Base-by-base conservation (phyloP, 805 yeast genomes). In the Lipomyces spencermartinsiae region DNA sequence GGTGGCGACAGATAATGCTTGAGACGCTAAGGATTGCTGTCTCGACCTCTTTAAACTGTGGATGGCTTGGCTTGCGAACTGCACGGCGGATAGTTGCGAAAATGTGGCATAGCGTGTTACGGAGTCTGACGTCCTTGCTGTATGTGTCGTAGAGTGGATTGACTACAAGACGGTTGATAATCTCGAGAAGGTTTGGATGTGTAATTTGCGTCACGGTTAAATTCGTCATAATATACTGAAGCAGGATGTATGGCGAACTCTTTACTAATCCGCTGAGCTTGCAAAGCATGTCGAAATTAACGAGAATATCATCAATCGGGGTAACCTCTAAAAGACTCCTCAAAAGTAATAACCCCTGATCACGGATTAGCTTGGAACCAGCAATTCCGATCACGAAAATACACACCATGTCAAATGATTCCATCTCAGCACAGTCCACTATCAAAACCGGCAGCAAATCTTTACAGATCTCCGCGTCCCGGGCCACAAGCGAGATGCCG, bases 401-500 rank as follows among this genome's bases (percentile, higher is more conserved):
- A 37, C 66, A 34, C 61, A 66, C 70, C 35, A 60, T 56, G 29
- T 68, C 68, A 16, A 43, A 62, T 8, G 71, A 68, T n/a, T 59
- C 64, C 33, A 34, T 19, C 33, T 68, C 66, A 4, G 54, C 65
- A 37, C 69, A 65, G 22, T 53, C 63, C 16, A 56, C 56, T 25
- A 69, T 59, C 59, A 69, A n/a, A 10, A 59, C 64, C 4, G 70
- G 70, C 53, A 69, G 31, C 35, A 69, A 22, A 10, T 61, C 62
- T 1, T 10, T 10, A 25, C 59, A 60, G 14, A 66, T 4, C 9
- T 22, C 39, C 12, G 64, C 67, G 3, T 69, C 68, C 6, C 37
- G 51, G 2, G 66, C 69, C 14, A 69, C 61, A 9, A 69, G 62
- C 59, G 71, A 61, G 2, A 35, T 65, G 12, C 72, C 72, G 31